A percentile compares a stretch with the other conserved stretches of the same genome.
Conservation (phyloP, 164 flowering plant species). For the Tetrastigma voinierianum region DNA sequence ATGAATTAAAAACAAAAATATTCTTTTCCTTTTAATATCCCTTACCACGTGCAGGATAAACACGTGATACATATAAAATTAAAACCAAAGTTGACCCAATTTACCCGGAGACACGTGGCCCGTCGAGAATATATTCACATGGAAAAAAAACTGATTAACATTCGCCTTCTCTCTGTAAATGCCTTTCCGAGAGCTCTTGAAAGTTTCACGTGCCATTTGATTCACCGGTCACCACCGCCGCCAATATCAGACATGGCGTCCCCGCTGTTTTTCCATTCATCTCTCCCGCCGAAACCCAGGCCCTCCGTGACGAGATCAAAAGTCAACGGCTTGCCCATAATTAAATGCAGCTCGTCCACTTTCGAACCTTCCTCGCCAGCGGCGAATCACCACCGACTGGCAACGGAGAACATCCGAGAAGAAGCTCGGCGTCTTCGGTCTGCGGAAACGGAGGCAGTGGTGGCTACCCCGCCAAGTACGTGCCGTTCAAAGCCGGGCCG, state of each 20-base stretch:
- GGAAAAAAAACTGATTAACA: too few relatives aligned
- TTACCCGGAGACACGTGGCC: too few relatives aligned
- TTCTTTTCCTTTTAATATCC: too few relatives aligned
- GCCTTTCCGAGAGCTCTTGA: too few relatives aligned
- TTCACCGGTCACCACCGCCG: background rate
- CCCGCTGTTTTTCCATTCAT: slow-evolving; percentile 7
- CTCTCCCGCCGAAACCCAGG: slow-evolving; percentile 4
- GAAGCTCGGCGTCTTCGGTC: slow-evolving; percentile 29
- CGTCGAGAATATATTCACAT: too few relatives aligned
- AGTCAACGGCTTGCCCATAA: background rate
- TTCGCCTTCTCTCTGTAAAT: too few relatives aligned
- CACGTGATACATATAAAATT: too few relatives aligned
- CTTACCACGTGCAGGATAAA: too few relatives aligned
- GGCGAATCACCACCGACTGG: slow-evolving; percentile 18
- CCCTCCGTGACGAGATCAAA: background rate
- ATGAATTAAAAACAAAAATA: too few relatives aligned
- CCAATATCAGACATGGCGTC: background rate
- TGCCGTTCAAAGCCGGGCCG: slow-evolving; percentile 29
- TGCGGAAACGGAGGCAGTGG: background rate
- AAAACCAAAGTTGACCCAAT: too few relatives aligned
- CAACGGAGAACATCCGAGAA: slow-evolving; percentile 34
- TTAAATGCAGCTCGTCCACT: slow-evolving; percentile 15
- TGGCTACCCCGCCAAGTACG: slow-evolving; percentile 36
- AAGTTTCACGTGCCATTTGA: background rate
- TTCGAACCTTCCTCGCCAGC: slow-evolving; percentile 1